A percentile compares a stretch with the other conserved stretches of the same genome.
phyloP scores from a whole-genome alignment of 2,329 filamentous ascomycete species.

The Aschersonia sp. region DNA sequence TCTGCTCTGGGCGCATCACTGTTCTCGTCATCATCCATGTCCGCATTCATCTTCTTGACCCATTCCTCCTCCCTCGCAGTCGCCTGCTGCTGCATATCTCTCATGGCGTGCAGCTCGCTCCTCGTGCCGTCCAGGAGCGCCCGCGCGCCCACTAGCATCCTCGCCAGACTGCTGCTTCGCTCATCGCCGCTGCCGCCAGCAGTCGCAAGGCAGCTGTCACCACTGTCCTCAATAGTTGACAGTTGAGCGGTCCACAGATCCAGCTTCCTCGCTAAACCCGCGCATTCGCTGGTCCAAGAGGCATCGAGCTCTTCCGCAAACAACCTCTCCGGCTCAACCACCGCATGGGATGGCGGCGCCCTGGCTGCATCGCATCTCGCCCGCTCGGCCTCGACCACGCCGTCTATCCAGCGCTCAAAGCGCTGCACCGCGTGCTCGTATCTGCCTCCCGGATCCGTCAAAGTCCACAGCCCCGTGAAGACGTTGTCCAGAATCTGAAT shows the following conservation, averaged over 20 bases:
- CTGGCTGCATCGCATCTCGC: slow-evolving; percentile 23
- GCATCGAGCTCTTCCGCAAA: slow-evolving; percentile 42
- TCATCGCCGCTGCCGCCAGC: not conserved
- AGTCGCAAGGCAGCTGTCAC: too few species aligned
- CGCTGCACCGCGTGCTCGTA: slow-evolving; percentile 37
- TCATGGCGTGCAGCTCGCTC: slow-evolving; percentile 47
- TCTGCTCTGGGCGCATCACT: slow-evolving; percentile 22
- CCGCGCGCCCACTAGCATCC: slow-evolving; percentile 32
- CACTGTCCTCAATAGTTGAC: slow-evolving; percentile 18
- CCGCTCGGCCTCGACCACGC: slow-evolving; percentile 29
- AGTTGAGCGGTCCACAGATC: slow-evolving; percentile 37
- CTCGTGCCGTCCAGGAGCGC: slow-evolving; percentile 43
- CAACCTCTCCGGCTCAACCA: slow-evolving; percentile 16
- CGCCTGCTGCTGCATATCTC: slow-evolving; percentile 42
- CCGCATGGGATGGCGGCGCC: slow-evolving; percentile 13
- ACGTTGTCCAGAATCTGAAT: slow-evolving; percentile 43
- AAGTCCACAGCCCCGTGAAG: slow-evolving; percentile 39
- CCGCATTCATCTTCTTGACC: slow-evolving; percentile 38
- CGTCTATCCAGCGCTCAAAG: slow-evolving; percentile 45
- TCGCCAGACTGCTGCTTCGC: slow-evolving; percentile 22
- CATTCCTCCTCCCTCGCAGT: slow-evolving; percentile 41
- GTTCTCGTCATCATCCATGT: slow-evolving; percentile 22
- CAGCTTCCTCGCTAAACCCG: slow-evolving; percentile 35
- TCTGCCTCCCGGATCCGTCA: slow-evolving; percentile 40
- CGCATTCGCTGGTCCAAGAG: slow-evolving; percentile 44